Base-by-base conservation (phyloP, 1,284 basidiomycete species). In the Gastroboletus turbinatus region DNA sequence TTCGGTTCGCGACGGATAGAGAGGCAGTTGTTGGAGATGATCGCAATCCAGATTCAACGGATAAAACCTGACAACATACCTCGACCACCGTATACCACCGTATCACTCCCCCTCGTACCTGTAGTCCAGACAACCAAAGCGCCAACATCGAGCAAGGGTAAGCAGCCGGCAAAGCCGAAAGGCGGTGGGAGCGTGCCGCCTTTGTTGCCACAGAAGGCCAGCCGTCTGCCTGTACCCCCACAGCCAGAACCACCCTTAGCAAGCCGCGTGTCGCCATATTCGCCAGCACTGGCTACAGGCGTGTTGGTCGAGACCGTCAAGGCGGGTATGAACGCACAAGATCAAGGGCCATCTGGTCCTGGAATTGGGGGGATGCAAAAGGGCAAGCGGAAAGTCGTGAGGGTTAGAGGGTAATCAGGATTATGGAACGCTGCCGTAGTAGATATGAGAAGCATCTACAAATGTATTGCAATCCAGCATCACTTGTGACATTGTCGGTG, bases 1-100 rank as follows among this genome's bases (percentile, higher is more conserved):
- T 40, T 19, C 38, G 45, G 9, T 45, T 47, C 46, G 17, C 52
- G 30, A 45, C 48, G 23, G 30, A 50, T 72, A 95, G 92, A 96
- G 75, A 92, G 94, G 70, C 86, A 92, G 63, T 78, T 96, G 2
- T 79, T 94, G 56, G 86, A 89, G 70, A 80, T 84, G 67, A 82
- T 96, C 63, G 84, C 88, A 19, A 75, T 81, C 55, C 85, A 90
- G 65, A 88, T 96, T 58, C 91, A 92, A 66, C 75, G 78, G 50
- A 69, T 81, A 59, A 90, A 93, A 70, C 88, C 90, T 0, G 84
- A 87, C 56, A 83, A 82, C 60, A 74, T 86, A 25, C 91, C 90
- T 32, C 81, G 79, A 57, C 79, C 83, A n/a, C 88, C 88, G 0
- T 90, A 84, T 65, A 75, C 60, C 39, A 58, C 56, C 19, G 11